phyloP scores from a whole-genome alignment of 2,329 filamentous ascomycete genomes.

The Colletotrichum lentis region DNA sequence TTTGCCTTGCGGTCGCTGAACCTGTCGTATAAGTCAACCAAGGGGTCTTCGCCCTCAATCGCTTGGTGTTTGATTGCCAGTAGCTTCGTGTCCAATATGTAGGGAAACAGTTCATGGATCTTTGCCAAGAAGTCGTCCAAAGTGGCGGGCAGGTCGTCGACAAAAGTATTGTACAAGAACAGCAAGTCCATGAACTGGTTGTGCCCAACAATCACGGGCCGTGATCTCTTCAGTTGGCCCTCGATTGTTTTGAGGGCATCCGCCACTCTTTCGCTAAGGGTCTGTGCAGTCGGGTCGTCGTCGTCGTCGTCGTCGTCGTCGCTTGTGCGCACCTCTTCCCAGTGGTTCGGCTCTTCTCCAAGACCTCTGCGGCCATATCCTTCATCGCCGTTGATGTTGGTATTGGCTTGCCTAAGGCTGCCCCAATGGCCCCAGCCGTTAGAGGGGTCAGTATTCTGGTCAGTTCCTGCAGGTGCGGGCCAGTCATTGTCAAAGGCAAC shows the following conservation, averaged over 20 bases:
- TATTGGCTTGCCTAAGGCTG: background rate
- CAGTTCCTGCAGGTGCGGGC: background rate
- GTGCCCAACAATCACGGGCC: constrained; percentile 65
- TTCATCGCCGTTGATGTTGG: background rate
- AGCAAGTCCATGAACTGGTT: constrained; percentile 71
- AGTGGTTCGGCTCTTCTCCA: background rate
- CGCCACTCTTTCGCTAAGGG: background rate
- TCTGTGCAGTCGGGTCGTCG: background rate
- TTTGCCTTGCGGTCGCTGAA: background rate
- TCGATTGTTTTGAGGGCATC: constrained; percentile 36
- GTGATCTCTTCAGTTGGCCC: constrained; percentile 42
- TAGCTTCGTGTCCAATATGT: constrained; percentile 68
- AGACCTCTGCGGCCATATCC: background rate
- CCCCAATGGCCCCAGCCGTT: background rate
- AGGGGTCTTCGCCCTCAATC: constrained; percentile 34
- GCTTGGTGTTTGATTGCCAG: constrained; percentile 55
- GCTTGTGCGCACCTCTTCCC: background rate
- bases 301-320: background rate
- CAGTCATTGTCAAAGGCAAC: background rate
- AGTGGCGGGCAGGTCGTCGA: constrained; percentile 63
- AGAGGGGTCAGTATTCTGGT: too few relatives aligned
- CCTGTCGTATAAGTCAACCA: constrained; percentile 10
- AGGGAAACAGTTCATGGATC: constrained; percentile 58
- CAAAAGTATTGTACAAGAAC: constrained; percentile 70
- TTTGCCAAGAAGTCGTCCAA: constrained; percentile 60